Evolutionary conservation across 768 basidiomycete species (phyloP).

Genomic region (Cystofilobasidium macerans): DNA sequence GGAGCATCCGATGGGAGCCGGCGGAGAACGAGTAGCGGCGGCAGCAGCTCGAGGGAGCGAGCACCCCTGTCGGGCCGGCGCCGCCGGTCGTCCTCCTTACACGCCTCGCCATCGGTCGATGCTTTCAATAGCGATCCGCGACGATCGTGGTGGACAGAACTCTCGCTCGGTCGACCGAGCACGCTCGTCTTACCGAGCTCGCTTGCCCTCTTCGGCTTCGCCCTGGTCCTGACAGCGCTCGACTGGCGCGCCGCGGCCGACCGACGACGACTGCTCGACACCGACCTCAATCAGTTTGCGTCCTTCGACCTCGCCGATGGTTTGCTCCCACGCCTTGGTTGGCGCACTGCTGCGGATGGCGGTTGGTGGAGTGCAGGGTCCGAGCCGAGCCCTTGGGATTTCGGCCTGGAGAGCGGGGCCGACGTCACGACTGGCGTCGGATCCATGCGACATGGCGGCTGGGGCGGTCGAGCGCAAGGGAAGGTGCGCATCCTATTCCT

Average conservation of each 20-base stretch:
- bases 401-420: no score
- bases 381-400: slow-evolving; percentile 14
- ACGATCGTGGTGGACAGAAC: background rate
- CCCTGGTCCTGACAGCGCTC: background rate
- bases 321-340: background rate
- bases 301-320: background rate
- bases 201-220: background rate
- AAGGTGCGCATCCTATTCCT: slow-evolving; percentile 35
- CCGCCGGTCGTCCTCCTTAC: background rate
- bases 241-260: background rate
- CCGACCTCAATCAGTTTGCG: background rate
- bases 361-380: slow-evolving; percentile 1
- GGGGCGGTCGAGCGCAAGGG: slow-evolving; percentile 21
- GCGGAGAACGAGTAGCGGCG: background rate
- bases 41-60: no score
- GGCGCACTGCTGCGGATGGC: background rate
- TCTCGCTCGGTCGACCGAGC: background rate
- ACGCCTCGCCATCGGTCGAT: background rate
- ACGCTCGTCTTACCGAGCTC: background rate
- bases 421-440: background rate
- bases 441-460: background rate
- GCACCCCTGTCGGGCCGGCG: background rate
- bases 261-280: background rate
- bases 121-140: background rate
- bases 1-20: background rate